Conservation (phyloP, 2,329 filamentous ascomycete species). For the Paraconiothyrium brasiliense region DNA sequence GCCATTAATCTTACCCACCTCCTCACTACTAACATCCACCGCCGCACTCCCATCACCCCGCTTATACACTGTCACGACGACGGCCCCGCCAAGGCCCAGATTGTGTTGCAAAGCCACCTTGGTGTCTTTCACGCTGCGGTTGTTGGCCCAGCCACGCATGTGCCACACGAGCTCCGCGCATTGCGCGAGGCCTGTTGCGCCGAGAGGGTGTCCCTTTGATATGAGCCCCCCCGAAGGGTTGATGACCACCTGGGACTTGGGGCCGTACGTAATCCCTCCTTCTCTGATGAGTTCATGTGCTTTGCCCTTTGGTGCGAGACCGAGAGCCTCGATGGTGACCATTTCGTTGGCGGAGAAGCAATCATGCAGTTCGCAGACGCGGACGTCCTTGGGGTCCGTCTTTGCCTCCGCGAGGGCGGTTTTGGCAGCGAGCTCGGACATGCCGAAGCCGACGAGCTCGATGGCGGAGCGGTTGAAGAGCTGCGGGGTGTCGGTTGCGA, state of each 20-base stretch:
- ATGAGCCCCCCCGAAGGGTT: conserved; percentile 96
- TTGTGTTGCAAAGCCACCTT: conserved; percentile 88
- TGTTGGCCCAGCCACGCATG: conserved; percentile 94
- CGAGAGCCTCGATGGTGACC: conserved; percentile 86
- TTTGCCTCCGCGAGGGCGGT: conserved; percentile 79
- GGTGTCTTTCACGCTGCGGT: conserved; percentile 75
- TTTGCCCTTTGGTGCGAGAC: conserved; percentile 78
- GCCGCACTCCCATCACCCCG: conserved; percentile 79
- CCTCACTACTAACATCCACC: conserved; percentile 66
- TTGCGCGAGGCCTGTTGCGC: conserved; percentile 93
- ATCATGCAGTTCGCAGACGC: conserved; percentile 93
- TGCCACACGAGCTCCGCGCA: conserved; percentile 97
- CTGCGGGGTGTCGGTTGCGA: conserved; percentile 83
- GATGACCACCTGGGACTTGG: conserved; percentile 73
- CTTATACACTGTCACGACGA: conserved; percentile 88
- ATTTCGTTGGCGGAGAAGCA: conserved; percentile 97
- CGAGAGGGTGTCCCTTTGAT: conserved; percentile 93
- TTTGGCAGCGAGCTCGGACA: conserved; percentile 76
- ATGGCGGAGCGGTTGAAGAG: conserved; percentile 84
- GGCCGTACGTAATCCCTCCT: conserved; percentile 91
- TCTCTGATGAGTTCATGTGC: conserved; percentile 89
- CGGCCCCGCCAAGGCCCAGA: conserved; percentile 88
- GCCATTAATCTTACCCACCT: conserved; percentile 71
- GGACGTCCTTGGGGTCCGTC: conserved; percentile 71
- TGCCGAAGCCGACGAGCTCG: conserved; percentile 88